phyloP scores from a whole-genome alignment of 139 green algal genomes.

The Mychonastes homosphaera region DNA sequence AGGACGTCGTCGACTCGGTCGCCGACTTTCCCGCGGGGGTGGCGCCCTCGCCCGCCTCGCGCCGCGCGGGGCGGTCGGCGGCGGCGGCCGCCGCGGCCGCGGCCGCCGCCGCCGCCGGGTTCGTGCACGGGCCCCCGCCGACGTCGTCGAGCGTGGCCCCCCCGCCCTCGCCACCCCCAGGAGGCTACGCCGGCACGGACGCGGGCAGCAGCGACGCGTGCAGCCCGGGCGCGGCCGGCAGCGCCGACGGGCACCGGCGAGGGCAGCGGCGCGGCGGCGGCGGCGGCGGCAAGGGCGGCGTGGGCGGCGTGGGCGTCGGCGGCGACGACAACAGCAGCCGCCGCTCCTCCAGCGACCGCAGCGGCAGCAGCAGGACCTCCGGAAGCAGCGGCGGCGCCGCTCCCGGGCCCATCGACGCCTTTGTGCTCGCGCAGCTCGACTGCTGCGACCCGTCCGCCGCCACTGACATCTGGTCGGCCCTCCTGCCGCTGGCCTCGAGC shows the following conservation, averaged over 20 bases:
- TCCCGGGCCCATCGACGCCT: background rate
- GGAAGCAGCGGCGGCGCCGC: constrained; percentile 8
- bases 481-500: constrained; percentile 16
- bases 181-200: background rate
- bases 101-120: background rate
- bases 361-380: background rate
- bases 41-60: background rate
- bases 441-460: constrained; percentile 24
- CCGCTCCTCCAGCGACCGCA: background rate
- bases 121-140: too few species aligned
- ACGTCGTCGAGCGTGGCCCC: too few species aligned
- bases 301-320: too few species aligned
- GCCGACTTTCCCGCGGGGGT: constrained; percentile 4
- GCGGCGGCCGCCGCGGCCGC: constrained; percentile 2
- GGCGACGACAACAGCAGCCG: background rate
- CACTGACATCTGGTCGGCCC: constrained; percentile 22
- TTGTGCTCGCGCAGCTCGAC: constrained; percentile 12
- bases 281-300: background rate
- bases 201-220: background rate
- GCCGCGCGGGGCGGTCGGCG: background rate
- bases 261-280: background rate
- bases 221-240: background rate
- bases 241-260: background rate
- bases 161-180: background rate
- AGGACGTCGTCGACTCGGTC: constrained; percentile 11